phyloP scores from a whole-genome alignment of 176 grass and related monocot genomes.

The Metroxylon sagu region DNA sequence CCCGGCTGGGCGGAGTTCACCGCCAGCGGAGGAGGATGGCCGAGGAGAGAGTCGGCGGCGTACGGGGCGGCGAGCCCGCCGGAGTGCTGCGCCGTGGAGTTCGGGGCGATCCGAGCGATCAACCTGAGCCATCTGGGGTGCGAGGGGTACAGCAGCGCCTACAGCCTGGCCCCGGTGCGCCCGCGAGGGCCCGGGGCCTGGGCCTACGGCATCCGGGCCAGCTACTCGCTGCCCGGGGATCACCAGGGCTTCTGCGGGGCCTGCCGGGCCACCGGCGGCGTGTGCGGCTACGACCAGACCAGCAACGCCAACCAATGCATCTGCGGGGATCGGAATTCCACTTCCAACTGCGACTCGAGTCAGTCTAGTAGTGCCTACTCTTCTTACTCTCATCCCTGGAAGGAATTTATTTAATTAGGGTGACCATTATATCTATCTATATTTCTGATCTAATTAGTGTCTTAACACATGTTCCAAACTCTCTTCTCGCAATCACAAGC shows the following conservation, averaged over 20 bases:
- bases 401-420: no score
- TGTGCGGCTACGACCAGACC: conserved; percentile 52
- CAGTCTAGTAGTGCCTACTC: no score
- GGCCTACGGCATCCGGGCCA: conserved; percentile 63
- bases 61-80: conserved; percentile 46
- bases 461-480: no score
- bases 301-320: conserved; percentile 73
- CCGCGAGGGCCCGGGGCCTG: conserved; percentile 40
- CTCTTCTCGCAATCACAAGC: no score
- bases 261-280: conserved; percentile 78
- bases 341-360: conserved; percentile 78
- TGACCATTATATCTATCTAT: no score
- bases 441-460: no score
- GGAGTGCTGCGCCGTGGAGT: conserved; percentile 73
- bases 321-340: conserved; percentile 70
- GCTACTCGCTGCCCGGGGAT: conserved; percentile 53
- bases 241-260: conserved; percentile 84
- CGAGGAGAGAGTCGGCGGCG: not conserved
- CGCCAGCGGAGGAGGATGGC: no score
- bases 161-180: conserved; percentile 73
- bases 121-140: conserved; percentile 73
- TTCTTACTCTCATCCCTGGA: no score
- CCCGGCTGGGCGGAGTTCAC: conserved; percentile 50
- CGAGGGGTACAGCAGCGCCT: conserved; percentile 95
- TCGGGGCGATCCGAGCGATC: conserved; percentile 51